phyloP scores from a whole-genome alignment of 148 eudicot genomes.

The Persicaria maculosa region DNA sequence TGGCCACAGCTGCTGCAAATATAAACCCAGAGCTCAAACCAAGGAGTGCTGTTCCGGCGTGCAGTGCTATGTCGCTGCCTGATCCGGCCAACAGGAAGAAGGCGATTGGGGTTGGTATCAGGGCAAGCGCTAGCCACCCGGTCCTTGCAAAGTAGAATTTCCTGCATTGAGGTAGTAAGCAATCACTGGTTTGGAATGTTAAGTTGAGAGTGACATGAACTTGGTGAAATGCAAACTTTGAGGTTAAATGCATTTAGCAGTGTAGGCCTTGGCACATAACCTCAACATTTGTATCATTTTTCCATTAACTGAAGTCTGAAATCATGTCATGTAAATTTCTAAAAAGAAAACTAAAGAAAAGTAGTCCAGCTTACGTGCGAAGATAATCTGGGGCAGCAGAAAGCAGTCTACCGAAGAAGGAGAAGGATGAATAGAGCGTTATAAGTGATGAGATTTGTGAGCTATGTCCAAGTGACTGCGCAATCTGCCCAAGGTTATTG shows the following conservation, averaged over 20 bases:
- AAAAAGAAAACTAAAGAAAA: not conserved
- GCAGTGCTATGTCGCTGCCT: conserved; percentile 40
- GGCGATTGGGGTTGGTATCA: conserved; percentile 68
- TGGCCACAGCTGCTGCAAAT: conserved; percentile 80
- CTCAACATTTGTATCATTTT: too few species aligned
- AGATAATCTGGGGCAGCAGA: conserved; percentile 76
- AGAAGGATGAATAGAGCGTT: conserved; percentile 75
- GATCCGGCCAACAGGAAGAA: conserved; percentile 59
- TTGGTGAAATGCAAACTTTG: not conserved
- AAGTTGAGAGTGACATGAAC: not conserved
- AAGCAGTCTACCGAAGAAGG: conserved; percentile 86
- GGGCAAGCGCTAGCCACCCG: conserved; percentile 76
- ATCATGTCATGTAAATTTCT: not conserved
- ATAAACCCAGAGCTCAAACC: conserved; percentile 89
- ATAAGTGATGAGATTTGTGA: conserved; percentile 50
- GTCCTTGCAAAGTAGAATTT: conserved; percentile 83
- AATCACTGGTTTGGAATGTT: not conserved
- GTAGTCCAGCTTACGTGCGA: conserved; percentile 47
- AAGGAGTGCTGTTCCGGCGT: conserved; percentile 53
- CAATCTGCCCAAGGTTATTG: conserved; percentile 84
- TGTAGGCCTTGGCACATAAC: too few species aligned
- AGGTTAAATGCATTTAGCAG: not conserved
- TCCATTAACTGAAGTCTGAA: not conserved
- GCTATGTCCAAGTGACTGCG: conserved; percentile 70
- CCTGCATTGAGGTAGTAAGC: conserved; percentile 33